Percentiles rank a stretch among this genome's conserved stretches.
Conservation (phyloP, 306 rosid species). For the Boehmeria nivea region DNA sequence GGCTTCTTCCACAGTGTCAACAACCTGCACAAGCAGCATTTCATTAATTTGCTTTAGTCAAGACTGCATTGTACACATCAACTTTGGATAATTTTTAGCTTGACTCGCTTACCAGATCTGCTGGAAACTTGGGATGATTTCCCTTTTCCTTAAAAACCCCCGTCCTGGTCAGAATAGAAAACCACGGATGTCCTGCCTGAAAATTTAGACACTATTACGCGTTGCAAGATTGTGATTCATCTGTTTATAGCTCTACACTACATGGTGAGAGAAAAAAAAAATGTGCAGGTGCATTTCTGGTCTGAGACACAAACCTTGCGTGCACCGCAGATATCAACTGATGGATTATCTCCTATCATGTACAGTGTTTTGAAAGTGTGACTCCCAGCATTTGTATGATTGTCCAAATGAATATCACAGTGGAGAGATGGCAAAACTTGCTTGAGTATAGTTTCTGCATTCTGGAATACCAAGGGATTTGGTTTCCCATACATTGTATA, state of each 20-base stretch:
- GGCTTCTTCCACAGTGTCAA: slow-evolving; percentile 64
- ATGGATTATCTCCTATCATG: slow-evolving; percentile 95
- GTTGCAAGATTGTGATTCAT: slow-evolving; percentile 1
- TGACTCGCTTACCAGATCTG: slow-evolving; percentile 19
- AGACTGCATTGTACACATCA: no score
- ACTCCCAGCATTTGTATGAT: slow-evolving; percentile 25
- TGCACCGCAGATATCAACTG: slow-evolving; percentile 81
- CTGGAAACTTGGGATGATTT: slow-evolving; percentile 42
- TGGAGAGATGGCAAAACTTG: slow-evolving; percentile 30
- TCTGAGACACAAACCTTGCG: slow-evolving; percentile 42
- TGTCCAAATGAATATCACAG: slow-evolving; percentile 13
- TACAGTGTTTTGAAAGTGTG: slow-evolving; percentile 54
- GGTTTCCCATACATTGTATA: slow-evolving; percentile 82
- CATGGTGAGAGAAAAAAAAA: no score
- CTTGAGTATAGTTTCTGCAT: slow-evolving; percentile 64
- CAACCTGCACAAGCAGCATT: slow-evolving; percentile 50
- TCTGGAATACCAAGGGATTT: slow-evolving; percentile 70
- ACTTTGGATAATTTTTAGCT: no score
- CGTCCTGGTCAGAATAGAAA: slow-evolving; percentile 86
- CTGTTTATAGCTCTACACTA: no score
- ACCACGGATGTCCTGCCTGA: slow-evolving; percentile 94
- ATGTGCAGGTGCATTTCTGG: not conserved
- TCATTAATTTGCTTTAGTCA: not conserved
- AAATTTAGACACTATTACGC: slow-evolving; percentile 16
- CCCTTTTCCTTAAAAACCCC: slow-evolving; percentile 88